These are phyloP conservation scores for Adansonia madagascariensis DNA, from an alignment of 441 rosid species.

Conservation along the genomic window DNA sequence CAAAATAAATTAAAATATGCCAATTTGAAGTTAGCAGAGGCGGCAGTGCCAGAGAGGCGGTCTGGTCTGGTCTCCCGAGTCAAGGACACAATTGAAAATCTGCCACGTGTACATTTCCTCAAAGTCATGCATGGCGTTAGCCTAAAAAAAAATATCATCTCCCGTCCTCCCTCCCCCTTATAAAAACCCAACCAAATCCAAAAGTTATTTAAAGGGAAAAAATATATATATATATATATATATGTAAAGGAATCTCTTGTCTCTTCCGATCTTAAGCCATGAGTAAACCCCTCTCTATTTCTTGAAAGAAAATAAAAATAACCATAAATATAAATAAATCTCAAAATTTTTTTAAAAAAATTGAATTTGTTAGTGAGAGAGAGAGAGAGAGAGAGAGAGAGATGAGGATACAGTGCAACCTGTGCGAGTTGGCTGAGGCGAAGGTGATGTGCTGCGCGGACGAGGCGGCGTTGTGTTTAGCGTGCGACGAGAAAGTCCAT, in stretches of 20 bases:
- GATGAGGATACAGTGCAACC: conserved; percentile 98
- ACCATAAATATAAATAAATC: background rate
- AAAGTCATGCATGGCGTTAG: conserved; percentile 25
- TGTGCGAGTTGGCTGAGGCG: conserved; percentile 90
- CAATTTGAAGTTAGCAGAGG: background rate
- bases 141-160: conserved; percentile 36
- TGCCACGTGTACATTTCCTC: conserved; percentile 36
- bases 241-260: background rate
- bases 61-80: conserved; percentile 36
- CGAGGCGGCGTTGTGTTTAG: conserved; percentile 92
- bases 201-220: background rate
- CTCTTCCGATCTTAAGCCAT: conserved; percentile 32
- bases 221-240: background rate
- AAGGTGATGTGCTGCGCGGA: conserved; percentile 91
- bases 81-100: conserved; percentile 23
- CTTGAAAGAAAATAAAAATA: background rate
- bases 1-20: background rate
- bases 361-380: background rate
- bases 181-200: background rate
- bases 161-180: background rate
- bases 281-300: conserved; percentile 27
- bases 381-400: background rate
- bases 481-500: conserved; percentile 82
- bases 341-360: background rate
- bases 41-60: background rate